Evolutionary conservation across 2,329 filamentous ascomycete species (phyloP).

Genomic region (Knufia fluminis): DNA sequence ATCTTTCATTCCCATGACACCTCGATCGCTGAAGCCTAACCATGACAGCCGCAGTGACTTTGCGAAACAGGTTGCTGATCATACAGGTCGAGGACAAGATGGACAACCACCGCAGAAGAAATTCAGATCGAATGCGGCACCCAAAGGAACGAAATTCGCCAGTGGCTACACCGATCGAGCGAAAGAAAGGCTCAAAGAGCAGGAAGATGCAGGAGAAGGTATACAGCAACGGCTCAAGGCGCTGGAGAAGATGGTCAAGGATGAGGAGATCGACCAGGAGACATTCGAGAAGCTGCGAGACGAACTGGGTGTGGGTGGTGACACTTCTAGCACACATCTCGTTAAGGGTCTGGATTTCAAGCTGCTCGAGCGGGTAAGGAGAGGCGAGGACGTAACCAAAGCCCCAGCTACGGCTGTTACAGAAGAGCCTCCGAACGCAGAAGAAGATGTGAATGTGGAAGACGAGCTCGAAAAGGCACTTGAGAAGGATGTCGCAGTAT

Average conservation of each 20-base stretch:
- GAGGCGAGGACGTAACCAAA: slow-evolving; percentile 46
- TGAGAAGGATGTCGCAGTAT: slow-evolving; percentile 27
- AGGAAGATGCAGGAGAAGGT: slow-evolving; percentile 47
- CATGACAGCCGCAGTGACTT: slow-evolving; percentile 63
- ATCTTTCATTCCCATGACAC: slow-evolving; percentile 87
- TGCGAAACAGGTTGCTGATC: slow-evolving; percentile 72
- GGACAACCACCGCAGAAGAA: slow-evolving; percentile 57
- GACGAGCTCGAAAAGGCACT: slow-evolving; percentile 46
- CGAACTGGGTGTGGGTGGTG: slow-evolving; percentile 69
- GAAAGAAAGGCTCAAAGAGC: slow-evolving; percentile 44
- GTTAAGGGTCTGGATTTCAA: slow-evolving; percentile 88
- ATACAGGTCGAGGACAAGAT: slow-evolving; percentile 43
- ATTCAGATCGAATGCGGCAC: slow-evolving; percentile 63
- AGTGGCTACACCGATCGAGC: slow-evolving; percentile 78
- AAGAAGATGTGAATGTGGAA: slow-evolving; percentile 45
- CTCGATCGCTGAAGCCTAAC: slow-evolving; percentile 54
- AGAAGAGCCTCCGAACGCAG: slow-evolving; percentile 26
- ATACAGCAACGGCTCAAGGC: slow-evolving; percentile 61
- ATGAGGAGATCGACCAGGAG: slow-evolving; percentile 70
- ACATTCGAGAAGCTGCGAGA: slow-evolving; percentile 67
- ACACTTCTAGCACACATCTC: slow-evolving; percentile 70
- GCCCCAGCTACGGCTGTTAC: slow-evolving; percentile 19
- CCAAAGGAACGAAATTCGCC: slow-evolving; percentile 72
- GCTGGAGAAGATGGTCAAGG: slow-evolving; percentile 70
- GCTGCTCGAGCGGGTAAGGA: slow-evolving; percentile 42